These are phyloP conservation scores for Lipomyces starkeyi DNA, from an alignment of 805 yeast genomes.

Conservation along the genomic window DNA sequence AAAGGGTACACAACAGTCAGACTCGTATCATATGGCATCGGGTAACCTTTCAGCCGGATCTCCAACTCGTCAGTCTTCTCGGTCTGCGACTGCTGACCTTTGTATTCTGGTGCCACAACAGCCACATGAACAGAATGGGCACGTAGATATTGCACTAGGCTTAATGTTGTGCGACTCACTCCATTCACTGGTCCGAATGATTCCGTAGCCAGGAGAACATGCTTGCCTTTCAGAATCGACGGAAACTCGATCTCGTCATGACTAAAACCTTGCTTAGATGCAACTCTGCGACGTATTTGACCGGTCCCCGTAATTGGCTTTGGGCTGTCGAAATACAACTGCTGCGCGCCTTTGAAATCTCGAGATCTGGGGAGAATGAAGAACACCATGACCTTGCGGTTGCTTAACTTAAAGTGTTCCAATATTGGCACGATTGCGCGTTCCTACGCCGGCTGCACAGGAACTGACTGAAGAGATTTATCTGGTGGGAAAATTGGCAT, in stretches of 20 bases:
- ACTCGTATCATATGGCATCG: constrained; percentile 10
- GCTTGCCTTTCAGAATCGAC: constrained; percentile 10
- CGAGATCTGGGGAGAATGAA: constrained; percentile 1
- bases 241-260: constrained; percentile 11
- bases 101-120: constrained; percentile 5
- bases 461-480: too few species aligned
- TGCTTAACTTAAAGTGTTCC: too few species aligned
- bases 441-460: too few species aligned
- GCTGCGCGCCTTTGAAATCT: not conserved
- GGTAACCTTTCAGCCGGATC: constrained; percentile 3
- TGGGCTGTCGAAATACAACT: constrained; percentile 4
- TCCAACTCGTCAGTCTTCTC: not conserved
- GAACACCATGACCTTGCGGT: not conserved
- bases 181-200: constrained; percentile 8
- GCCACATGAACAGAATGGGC: constrained; percentile 8
- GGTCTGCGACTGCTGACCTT: not conserved
- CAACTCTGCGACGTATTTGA: not conserved
- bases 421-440: too few species aligned
- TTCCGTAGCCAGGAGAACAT: constrained; percentile 2
- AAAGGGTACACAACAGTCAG: constrained; percentile 8
- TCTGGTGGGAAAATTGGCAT: too few species aligned
- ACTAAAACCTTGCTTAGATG: not conserved
- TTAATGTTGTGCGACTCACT: constrained; percentile 5
- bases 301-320: not conserved
- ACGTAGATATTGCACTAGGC: constrained; percentile 6